Percentiles rank a stretch among this genome's conserved stretches.
Conservation (phyloP, 495 filamentous ascomycete genomes). For the Tuber calosporum region DNA sequence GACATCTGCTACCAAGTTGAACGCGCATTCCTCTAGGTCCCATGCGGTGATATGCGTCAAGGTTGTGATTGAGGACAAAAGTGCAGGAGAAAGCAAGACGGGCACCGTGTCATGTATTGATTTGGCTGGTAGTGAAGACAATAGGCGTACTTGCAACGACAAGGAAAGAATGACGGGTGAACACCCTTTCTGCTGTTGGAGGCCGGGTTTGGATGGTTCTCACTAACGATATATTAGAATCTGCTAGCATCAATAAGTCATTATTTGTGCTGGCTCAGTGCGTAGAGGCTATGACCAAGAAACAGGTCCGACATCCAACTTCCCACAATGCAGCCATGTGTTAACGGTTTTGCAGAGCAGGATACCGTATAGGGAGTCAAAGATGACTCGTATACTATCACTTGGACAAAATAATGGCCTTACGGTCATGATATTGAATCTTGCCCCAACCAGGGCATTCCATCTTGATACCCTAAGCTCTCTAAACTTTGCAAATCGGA, state of each 20-base stretch:
- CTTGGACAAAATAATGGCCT: slow-evolving; percentile 92
- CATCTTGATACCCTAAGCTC: slow-evolving; percentile 87
- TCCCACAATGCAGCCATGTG: slow-evolving; percentile 11
- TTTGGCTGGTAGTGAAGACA: slow-evolving; percentile 93
- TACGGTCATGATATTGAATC: slow-evolving; percentile 93
- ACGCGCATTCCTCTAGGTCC: slow-evolving; percentile 86
- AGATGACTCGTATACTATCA: slow-evolving; percentile 93
- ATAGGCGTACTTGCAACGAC: slow-evolving; percentile 85
- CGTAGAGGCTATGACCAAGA: slow-evolving; percentile 83
- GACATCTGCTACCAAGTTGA: slow-evolving; percentile 90
- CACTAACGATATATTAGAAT: slow-evolving; percentile 54
- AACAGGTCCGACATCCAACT: slow-evolving; percentile 42
- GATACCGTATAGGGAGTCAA: slow-evolving; percentile 88
- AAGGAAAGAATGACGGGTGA: slow-evolving; percentile 65
- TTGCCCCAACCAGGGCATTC: slow-evolving; percentile 73
- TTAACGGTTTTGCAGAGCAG: slow-evolving; percentile 54
- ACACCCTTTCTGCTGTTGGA: background rate
- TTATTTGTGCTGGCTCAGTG: slow-evolving; percentile 92
- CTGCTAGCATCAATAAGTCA: slow-evolving; percentile 97
- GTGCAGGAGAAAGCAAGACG: slow-evolving; percentile 54
- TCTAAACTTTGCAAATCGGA: slow-evolving; percentile 88
- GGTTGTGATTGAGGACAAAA: slow-evolving; percentile 64
- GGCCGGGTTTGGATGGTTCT: background rate
- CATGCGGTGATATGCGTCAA: slow-evolving; percentile 92
- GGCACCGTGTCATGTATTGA: slow-evolving; percentile 93